Evolutionary conservation across 257 asterid species (phyloP), one percentile per base, ranked within the genome.

Genomic region (Plantago ovata): DNA sequence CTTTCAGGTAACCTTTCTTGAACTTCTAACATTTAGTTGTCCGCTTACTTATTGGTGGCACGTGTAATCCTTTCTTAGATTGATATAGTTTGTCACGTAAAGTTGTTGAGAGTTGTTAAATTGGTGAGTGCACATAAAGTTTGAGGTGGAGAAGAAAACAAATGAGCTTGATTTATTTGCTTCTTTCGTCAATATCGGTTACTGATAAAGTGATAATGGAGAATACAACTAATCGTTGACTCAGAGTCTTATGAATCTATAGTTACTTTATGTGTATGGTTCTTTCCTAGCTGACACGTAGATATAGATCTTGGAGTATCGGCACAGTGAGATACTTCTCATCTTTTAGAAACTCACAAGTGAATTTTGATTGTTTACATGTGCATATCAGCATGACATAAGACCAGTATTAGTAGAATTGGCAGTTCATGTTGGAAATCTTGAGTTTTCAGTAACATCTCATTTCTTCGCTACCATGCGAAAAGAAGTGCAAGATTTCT

Each of bases 1-100:
- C 74, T 91, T 87, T 80, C 96, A 91, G 94, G 98, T 91, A 78
- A 56, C 53, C 43, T 36, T 48, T 44, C 55, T 9, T 47, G 18
- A 10, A 10, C 41, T 40, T 64, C 41, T 52, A 19, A 62, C 32
- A 43, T 46, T 41, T 61, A 3, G 13, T 24, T 61, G 46, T n/a
- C 21, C 23, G 43, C 56, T 28, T 47, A 38, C 44, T 53, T 46
- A 28, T 49, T 33, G 22, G 54, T 56, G 48, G 53, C 60, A n/a
- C 56, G 44, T 52, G 64, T 53, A 21, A 23, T 53, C 39, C 24
- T 24, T 70, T 15, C 10, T 16, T 53, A 4, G 38, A 16, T 10
- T 53, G 32, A 15, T 58, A 54, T 10, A 32, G 12, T 45, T 64
- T 53, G 50, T 38, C 43, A 46, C 32, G 20, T 10, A n/a, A 42